Evolutionary conservation across 305 asterid genomes (phyloP).

Genomic region (Solanum hybrid): DNA sequence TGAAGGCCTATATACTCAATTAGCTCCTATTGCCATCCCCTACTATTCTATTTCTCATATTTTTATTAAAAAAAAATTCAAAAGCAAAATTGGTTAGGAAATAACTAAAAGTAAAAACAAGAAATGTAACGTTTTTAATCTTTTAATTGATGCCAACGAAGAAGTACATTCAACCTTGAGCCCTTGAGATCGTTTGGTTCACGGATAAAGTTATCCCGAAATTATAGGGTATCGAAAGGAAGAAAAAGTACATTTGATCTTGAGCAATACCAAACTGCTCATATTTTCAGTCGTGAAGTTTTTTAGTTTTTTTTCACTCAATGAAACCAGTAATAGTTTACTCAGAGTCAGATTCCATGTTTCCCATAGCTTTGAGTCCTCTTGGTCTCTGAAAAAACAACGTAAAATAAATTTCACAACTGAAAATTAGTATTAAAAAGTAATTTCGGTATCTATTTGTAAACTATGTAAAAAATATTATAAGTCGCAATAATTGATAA

Average conservation of each 20-base stretch:
- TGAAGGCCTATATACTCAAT: too few relatives aligned
- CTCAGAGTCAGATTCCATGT: constrained; percentile 83
- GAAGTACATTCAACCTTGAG: not conserved
- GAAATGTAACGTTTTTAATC: not conserved
- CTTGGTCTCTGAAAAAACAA: constrained; percentile 59
- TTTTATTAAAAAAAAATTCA: not conserved
- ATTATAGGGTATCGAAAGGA: not conserved
- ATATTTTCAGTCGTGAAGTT: not conserved
- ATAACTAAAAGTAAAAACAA: not conserved
- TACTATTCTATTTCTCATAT: not conserved
- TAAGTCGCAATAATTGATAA: too few relatives aligned
- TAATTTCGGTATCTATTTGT: too few relatives aligned
- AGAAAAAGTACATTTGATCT: not conserved
- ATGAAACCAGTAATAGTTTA: constrained; percentile 9
- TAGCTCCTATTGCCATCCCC: not conserved
- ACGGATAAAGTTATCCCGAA: not conserved
- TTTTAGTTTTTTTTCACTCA: not conserved
- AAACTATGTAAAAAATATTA: too few relatives aligned
- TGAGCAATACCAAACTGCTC: not conserved
- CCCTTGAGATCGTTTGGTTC: not conserved
- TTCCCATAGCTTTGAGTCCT: constrained; percentile 94
- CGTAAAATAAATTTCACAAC: not conserved
- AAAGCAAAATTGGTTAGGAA: not conserved
- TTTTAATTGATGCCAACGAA: not conserved
- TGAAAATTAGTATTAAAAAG: not conserved